Percentiles rank a stretch among this genome's conserved stretches.
These are phyloP conservation scores for Pestalotiopsis sp. DNA, from an alignment of 2,329 filamentous ascomycete species.

Conservation along the genomic window DNA sequence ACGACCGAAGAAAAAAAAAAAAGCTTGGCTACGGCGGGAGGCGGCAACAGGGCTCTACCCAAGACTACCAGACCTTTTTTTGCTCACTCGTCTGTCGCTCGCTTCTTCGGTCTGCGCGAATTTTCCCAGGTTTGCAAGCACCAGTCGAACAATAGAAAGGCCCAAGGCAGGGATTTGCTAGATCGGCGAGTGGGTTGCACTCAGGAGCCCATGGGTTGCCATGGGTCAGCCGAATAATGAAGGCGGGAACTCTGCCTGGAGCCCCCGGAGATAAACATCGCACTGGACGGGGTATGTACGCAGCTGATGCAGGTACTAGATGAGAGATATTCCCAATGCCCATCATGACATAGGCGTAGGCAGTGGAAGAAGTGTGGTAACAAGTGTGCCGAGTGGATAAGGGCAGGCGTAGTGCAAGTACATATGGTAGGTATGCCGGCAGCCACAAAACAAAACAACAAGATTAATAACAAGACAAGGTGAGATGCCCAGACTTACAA, in stretches of 20 bases:
- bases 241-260: slow-evolving; percentile 3
- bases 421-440: neutral
- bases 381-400: neutral
- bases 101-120: slow-evolving; percentile 17
- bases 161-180: slow-evolving; percentile 14
- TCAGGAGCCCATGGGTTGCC: slow-evolving; percentile 6
- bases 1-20: slow-evolving; percentile 22
- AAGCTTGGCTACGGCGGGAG: slow-evolving; percentile 31
- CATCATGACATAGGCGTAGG: neutral
- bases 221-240: slow-evolving; percentile 13
- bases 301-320: neutral
- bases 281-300: neutral
- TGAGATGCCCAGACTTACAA: neutral
- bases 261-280: neutral
- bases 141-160: slow-evolving; percentile 4
- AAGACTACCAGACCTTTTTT: slow-evolving; percentile 12
- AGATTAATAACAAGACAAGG: neutral
- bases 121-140: slow-evolving; percentile 12
- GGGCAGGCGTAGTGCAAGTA: neutral
- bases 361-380: neutral
- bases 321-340: neutral
- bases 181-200: slow-evolving; percentile 15
- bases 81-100: slow-evolving; percentile 8
- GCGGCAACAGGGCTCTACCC: slow-evolving; percentile 21
- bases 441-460: neutral